Evolutionary conservation across 2,329 filamentous ascomycete species (phyloP).

Genomic region (Cercospora berteroae): DNA sequence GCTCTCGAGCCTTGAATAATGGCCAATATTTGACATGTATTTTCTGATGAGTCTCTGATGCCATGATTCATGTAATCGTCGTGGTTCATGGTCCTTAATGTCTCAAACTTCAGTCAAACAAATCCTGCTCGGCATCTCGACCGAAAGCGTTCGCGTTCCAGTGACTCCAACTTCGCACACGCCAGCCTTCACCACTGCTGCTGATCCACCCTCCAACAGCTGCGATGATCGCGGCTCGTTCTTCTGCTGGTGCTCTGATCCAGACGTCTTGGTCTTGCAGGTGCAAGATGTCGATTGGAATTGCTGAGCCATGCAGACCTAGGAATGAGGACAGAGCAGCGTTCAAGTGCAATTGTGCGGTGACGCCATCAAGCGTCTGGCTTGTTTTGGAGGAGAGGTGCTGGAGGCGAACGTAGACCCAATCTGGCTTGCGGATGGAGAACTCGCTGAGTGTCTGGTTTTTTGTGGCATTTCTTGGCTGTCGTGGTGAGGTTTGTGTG

Average conservation of each 20-base stretch:
- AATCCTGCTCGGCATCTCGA: slow-evolving; percentile 46
- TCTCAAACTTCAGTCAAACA: slow-evolving; percentile 42
- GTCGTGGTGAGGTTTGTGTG: slow-evolving; percentile 9
- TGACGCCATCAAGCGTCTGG: slow-evolving; percentile 58
- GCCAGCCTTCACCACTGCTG: slow-evolving; percentile 45
- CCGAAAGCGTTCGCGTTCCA: slow-evolving; percentile 63
- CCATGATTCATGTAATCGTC: neutral
- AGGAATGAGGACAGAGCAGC: slow-evolving; percentile 66
- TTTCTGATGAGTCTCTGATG: neutral
- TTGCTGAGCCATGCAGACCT: slow-evolving; percentile 64
- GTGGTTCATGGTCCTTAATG: neutral
- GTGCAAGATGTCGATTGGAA: slow-evolving; percentile 69
- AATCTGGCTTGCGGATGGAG: slow-evolving; percentile 42
- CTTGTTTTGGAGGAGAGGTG: slow-evolving; percentile 30
- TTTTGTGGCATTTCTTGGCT: slow-evolving; percentile 24
- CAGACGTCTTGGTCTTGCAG: slow-evolving; percentile 57
- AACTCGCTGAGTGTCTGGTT: slow-evolving; percentile 34
- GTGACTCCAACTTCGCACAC: slow-evolving; percentile 58
- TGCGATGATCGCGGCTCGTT: slow-evolving; percentile 60
- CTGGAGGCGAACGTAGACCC: slow-evolving; percentile 45
- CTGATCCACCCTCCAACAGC: slow-evolving; percentile 66
- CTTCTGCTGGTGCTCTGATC: slow-evolving; percentile 63
- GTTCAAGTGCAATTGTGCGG: slow-evolving; percentile 62
- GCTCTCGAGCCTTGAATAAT: slow-evolving; percentile 9
- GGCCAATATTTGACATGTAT: neutral